Evolutionary conservation across 2,329 filamentous ascomycete species (phyloP), one percentile per base, ranked within the genome.

Genomic region (Coleophoma cylindrospora): DNA sequence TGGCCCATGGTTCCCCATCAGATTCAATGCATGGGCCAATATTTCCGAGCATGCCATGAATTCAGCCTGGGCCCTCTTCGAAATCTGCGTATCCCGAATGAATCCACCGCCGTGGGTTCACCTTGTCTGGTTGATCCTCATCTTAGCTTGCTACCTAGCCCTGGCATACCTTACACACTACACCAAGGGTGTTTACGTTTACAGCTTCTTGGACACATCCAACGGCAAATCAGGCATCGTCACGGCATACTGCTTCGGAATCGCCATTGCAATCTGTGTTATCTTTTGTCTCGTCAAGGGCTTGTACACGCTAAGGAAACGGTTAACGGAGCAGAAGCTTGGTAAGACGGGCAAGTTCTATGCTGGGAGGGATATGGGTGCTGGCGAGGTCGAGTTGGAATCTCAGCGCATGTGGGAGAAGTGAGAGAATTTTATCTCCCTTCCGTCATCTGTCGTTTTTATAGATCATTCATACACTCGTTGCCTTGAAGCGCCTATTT

Each of bases 31-130:
- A 12, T 89, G 83, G 82, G 74, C 70, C 59, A 87, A 88, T 65
- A 71, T 89, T 57, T 87, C 84, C 38, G 77, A 88, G 66, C 90
- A 95, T 68, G 84, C 73, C 17, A 69, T 95, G 48, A 95, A 95
- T 71, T 77, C 79, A 44, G 65, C 75, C 47, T 90, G 89, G 64
- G 86, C 87, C 1, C 71, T 91, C n/a, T 79, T 90, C 60, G 89
- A 95, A 69, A 77, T 94, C 58, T 22, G 86, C 19, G 58, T 94
- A 34, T 75, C 89, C 2, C 76, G 87, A 37, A 87, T 85, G 3
- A 70, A 73, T 7, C 78, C 81, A 11, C 74, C 79, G 22, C 78
- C 83, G 0, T 84, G 80, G 70, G 68, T 87, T 19, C 83, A 91
- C 61, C 66, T 89, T n/a, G 66, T 80, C 13, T 84, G 81, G 63